Percentiles rank a stretch among this genome's conserved stretches.
Evolutionary conservation across 306 rosid species (phyloP).

Genomic region (Prunus davidiana): DNA sequence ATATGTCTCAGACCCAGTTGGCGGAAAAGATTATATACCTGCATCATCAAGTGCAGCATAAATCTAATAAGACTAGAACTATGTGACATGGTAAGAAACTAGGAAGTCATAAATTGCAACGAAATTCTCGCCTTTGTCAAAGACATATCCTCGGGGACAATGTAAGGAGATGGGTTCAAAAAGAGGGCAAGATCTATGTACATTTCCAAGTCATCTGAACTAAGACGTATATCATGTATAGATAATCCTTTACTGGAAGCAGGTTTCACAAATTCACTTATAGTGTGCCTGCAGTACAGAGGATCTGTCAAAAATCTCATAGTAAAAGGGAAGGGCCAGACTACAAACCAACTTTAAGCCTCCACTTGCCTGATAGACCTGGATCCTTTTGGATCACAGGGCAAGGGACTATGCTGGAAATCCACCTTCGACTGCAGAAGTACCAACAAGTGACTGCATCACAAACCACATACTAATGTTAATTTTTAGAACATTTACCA

Average conservation of each 20-base stretch:
- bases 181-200: conserved; percentile 89
- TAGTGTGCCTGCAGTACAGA: conserved; percentile 61
- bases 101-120: conserved; percentile 9
- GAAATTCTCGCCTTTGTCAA: conserved; percentile 65
- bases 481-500: conserved; percentile 7
- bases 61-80: conserved; percentile 12
- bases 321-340: conserved; percentile 21
- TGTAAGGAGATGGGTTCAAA: conserved; percentile 88
- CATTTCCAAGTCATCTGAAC: conserved; percentile 93
- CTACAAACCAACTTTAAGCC: conserved; percentile 16
- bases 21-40: conserved; percentile 98
- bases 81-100: conserved; percentile 16
- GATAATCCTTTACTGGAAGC: conserved; percentile 87
- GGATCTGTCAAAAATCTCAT: conserved; percentile 29
- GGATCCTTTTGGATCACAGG: conserved; percentile 62
- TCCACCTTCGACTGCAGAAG: conserved; percentile 87
- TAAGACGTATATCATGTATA: conserved; percentile 71
- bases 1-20: conserved; percentile 93
- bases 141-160: conserved; percentile 97
- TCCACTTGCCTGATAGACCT: conserved; percentile 53
- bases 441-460: conserved; percentile 84
- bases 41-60: conserved; percentile 37
- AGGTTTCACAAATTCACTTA: conserved; percentile 84
- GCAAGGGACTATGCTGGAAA: conserved; percentile 90
- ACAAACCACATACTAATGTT: conserved; percentile 21